Percentiles rank a stretch among this genome's conserved stretches.
Conservation (phyloP, 164 flowering plant genomes). For the Aristolochia contorta region DNA sequence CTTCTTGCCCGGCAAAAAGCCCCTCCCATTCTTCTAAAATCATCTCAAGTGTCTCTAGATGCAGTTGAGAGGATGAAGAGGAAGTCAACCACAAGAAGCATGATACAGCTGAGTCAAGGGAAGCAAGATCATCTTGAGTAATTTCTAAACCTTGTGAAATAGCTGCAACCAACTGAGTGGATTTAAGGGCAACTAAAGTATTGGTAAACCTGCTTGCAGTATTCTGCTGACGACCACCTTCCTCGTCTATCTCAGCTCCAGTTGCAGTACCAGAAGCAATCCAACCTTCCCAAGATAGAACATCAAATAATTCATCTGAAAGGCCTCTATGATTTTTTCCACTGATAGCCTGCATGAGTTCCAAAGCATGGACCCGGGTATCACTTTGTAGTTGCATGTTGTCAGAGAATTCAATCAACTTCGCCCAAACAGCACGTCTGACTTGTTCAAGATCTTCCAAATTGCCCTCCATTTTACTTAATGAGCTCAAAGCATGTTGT, state of each 20-base stretch:
- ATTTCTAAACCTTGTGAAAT: constrained; percentile 60
- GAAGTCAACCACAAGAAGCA: constrained; percentile 53
- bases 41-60: constrained; percentile 42
- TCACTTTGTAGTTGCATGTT: constrained; percentile 59
- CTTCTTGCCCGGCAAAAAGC: constrained; percentile 32
- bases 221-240: constrained; percentile 26
- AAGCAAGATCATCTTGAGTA: constrained; percentile 51
- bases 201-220: constrained; percentile 44
- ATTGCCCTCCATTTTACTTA: constrained; percentile 58
- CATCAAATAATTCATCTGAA: constrained; percentile 30
- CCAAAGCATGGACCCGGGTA: constrained; percentile 58
- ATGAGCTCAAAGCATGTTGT: constrained; percentile 42
- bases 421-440: constrained; percentile 70
- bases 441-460: constrained; percentile 45
- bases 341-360: constrained; percentile 65
- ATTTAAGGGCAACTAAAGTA: constrained; percentile 76
- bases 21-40: constrained; percentile 82
- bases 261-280: constrained; percentile 29
- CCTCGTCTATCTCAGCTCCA: constrained; percentile 22
- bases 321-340: constrained; percentile 37
- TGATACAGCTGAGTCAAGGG: constrained; percentile 51
- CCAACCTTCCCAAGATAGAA: constrained; percentile 89
- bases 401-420: constrained; percentile 48
- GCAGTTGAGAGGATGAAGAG: constrained; percentile 25
- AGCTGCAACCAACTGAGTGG: constrained; percentile 57